These are phyloP conservation scores for Fusarium verrucosum DNA, from an alignment of 2,329 filamentous ascomycete species.

Conservation along the genomic window DNA sequence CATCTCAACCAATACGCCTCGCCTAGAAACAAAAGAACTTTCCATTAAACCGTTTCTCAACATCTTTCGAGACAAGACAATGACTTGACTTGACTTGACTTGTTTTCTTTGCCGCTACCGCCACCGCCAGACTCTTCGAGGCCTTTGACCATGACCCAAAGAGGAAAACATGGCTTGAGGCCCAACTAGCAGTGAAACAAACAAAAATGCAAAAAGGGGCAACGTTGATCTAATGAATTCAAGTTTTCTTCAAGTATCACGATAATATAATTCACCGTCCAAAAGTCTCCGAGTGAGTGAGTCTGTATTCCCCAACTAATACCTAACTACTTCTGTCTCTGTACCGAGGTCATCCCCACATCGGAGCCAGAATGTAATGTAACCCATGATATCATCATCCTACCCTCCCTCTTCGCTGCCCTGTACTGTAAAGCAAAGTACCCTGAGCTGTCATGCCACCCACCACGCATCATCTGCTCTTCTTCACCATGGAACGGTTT, in stretches of 20 bases:
- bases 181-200: neutral
- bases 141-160: constrained; percentile 14
- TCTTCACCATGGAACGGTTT: constrained; percentile 10
- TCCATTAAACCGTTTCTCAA: neutral
- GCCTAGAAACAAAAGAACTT: constrained; percentile 4
- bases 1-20: constrained; percentile 5
- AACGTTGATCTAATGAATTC: neutral
- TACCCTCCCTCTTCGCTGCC: constrained; percentile 29
- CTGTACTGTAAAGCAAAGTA: neutral
- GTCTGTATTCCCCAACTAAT: neutral
- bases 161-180: constrained; percentile 10
- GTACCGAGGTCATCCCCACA: constrained; percentile 21
- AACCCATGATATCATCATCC: constrained; percentile 44
- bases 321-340: too few species aligned
- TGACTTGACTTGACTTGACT: too few species aligned
- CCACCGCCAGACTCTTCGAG: constrained; percentile 36
- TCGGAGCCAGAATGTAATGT: constrained; percentile 5
- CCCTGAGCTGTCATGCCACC: constrained; percentile 39
- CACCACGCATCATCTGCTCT: constrained; percentile 35
- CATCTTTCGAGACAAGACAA: too few species aligned
- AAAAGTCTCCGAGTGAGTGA: constrained; percentile 13
- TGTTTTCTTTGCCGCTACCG: too few species aligned
- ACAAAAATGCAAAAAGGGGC: neutral
- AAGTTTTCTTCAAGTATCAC: neutral
- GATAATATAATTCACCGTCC: neutral